Base-by-base conservation (phyloP, 2,329 filamentous ascomycete genomes). In the Pseudopyrenochaeta lycopersici region DNA sequence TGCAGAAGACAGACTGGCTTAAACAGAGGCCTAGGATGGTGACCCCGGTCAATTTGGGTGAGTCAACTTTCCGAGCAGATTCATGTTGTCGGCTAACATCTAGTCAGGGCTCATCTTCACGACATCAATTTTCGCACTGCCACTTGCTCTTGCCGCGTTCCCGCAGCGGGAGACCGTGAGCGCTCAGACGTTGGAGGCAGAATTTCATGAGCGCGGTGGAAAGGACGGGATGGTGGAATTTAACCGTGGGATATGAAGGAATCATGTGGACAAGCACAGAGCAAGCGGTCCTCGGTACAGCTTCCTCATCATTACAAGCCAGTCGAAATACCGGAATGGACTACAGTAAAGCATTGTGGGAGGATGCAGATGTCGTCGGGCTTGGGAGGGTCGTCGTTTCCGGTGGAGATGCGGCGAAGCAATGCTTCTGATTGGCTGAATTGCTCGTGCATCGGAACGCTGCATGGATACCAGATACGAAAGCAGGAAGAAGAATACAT, bases 81-180 rank as follows among this genome's bases (percentile, higher is more conserved):
- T n/a, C n/a, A n/a, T n/a, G n/a, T n/a, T 89, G 49, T 90, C 91
- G 12, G 50, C 61, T 67, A 62, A 77, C 68, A 15, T 23, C 35
- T 17, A 18, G 12, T 5, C 43, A 73, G 70, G 87, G 1, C 77
- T 99, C 64, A 96, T 99, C 66, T 82, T 97, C 46, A 85, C 86
- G 1, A 97, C 94, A 18, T 95, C 91, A 64, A 86, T 97, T 56
- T 90, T 92, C 64, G 95, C 94, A 9, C 80, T 99, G 67, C 95
- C 95, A 33, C 81, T 98, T 58, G 95, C 95, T 14, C 81, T 99
- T 46, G 95, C 88, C 7, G 92, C 91, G 2, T 99, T 99, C 78
- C 95, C 95, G 3, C 93, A 97, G 79, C 84, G 92, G 60, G 91
- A 99, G 81, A 85, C 86, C 59, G 90, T 98, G 36, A 85, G 83